Base-by-base conservation (phyloP, 2,329 filamentous ascomycete genomes). In the Chaetomium sp. region DNA sequence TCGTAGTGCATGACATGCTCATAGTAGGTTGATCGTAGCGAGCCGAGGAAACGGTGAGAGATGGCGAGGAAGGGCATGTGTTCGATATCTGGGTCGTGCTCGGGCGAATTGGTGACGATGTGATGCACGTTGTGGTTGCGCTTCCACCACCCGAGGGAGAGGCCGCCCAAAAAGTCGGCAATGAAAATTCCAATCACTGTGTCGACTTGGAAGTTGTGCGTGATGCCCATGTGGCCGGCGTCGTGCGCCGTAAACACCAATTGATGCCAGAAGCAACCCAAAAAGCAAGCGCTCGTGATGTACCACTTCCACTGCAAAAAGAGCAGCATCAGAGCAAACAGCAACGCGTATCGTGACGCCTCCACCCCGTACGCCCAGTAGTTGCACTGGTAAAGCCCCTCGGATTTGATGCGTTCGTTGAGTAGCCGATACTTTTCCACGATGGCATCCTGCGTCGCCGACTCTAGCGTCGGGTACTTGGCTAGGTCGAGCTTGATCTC, bases 91-190 rank as follows among this genome's bases (percentile, higher is more conserved):
- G 94, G 92, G 68, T 97, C 92, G 68, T 97, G 92, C 70, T 96
- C 94, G 11, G 91, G 89, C 44, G 87, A 87, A 70, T 97, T 97
- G 14, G 94, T 97, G 52, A 97, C 87, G 63, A 97, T 91, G 67
- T 97, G 92, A 69, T 97, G 92, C 7, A 96, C 91, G 67, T 97
- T 97, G 72, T 97, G 92, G 69, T 85, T 96, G 59, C 84, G 81
- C 73, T 97, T 97, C 92, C 94, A 99, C 94, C 94, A 99, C 45
- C 92, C 89, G 53, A 96, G 74, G 33, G 90, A 96, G 37, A 99
- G 73, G 0, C 94, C 94, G 40, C 94, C 94, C 19, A 94, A 75
- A 65, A 87, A 97, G 69, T 96, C 88, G 52, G 91, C 91, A 65
- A 96, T 87, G 61, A 95, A 74, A 67, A 97, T 96, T 49, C 90